phyloP scores from a whole-genome alignment of 2,329 filamentous ascomycete genomes.

The Fusarium dlaminii region DNA sequence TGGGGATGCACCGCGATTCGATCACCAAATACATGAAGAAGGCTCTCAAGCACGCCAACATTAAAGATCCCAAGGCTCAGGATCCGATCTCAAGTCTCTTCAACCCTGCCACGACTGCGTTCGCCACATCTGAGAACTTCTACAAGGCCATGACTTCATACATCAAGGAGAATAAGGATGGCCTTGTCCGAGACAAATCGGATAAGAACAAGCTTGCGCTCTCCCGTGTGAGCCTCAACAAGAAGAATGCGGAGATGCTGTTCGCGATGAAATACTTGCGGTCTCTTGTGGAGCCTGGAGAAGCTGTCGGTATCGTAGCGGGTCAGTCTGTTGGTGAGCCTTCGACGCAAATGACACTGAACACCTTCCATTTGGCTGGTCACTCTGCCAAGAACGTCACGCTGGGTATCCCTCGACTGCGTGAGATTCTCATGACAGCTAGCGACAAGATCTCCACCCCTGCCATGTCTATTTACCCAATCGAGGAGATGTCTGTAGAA shows the following conservation, averaged over 20 bases:
- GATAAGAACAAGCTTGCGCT: constrained; percentile 43
- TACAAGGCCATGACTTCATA: constrained; percentile 78
- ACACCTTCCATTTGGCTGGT: constrained; percentile 99
- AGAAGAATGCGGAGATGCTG: constrained; percentile 83
- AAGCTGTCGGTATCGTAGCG: constrained; percentile 96
- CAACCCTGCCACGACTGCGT: constrained; percentile 80
- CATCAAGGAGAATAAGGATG: constrained; percentile 77
- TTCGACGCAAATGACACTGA: constrained; percentile 98
- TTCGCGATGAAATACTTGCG: constrained; percentile 93
- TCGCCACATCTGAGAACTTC: constrained; percentile 90
- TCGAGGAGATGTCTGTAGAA: constrained; percentile 73
- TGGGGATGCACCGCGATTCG: constrained; percentile 64
- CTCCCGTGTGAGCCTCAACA: constrained; percentile 57
- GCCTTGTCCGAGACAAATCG: constrained; percentile 61
- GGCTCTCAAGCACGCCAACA: constrained; percentile 75
- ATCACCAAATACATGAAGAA: constrained; percentile 84
- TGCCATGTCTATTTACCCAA: constrained; percentile 84
- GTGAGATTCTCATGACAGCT: constrained; percentile 99
- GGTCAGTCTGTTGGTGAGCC: constrained; percentile 97
- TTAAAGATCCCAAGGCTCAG: constrained; percentile 64
- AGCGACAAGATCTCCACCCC: constrained; percentile 90
- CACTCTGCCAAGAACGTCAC: constrained; percentile 99
- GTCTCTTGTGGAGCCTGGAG: constrained; percentile 91
- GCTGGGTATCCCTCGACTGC: constrained; percentile 93
- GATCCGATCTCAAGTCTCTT: constrained; percentile 81